These are phyloP conservation scores for Agastache rugosa DNA, from an alignment of 257 asterid genomes.

Conservation along the genomic window DNA sequence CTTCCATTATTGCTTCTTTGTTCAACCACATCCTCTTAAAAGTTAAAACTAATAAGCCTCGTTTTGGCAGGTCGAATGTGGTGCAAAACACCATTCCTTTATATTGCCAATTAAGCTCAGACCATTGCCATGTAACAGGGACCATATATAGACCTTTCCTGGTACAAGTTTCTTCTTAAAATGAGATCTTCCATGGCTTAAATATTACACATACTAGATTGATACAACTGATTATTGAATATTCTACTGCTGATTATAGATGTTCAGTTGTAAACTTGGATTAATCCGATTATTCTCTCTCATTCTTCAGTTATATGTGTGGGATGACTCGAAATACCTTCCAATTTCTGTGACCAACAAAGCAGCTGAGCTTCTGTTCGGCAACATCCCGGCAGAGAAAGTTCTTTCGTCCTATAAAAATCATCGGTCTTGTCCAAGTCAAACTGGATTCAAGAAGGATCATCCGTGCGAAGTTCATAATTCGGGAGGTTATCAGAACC, in stretches of 20 bases:
- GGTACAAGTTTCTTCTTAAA: conserved; percentile 43
- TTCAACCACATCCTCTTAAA: conserved; percentile 17
- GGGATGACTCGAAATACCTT: conserved; percentile 64
- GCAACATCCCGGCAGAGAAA: conserved; percentile 61
- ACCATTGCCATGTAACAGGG: conserved; percentile 57
- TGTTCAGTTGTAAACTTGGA: not conserved
- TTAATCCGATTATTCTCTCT: conserved; percentile 6
- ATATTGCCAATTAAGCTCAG: conserved; percentile 57
- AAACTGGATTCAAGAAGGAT: conserved; percentile 10
- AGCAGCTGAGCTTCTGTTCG: conserved; percentile 70
- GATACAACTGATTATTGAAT: not conserved
- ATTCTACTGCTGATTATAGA: conserved; percentile 16
- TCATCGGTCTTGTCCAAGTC: conserved; percentile 27
- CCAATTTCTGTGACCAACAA: conserved; percentile 62
- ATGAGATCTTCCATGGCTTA: not conserved
- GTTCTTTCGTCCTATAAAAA: conserved; percentile 53
- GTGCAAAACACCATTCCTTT: conserved; percentile 47
- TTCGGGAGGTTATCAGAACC: conserved; percentile 23
- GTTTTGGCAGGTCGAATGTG: conserved; percentile 46
- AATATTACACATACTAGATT: not conserved
- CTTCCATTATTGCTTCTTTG: conserved; percentile 3
- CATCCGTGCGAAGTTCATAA: no score
- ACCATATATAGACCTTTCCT: conserved; percentile 73
- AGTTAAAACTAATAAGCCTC: conserved; percentile 15
- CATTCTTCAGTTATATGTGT: conserved; percentile 62